Evolutionary conservation across 306 rosid species (phyloP).

Genomic region (Trifolium repens): DNA sequence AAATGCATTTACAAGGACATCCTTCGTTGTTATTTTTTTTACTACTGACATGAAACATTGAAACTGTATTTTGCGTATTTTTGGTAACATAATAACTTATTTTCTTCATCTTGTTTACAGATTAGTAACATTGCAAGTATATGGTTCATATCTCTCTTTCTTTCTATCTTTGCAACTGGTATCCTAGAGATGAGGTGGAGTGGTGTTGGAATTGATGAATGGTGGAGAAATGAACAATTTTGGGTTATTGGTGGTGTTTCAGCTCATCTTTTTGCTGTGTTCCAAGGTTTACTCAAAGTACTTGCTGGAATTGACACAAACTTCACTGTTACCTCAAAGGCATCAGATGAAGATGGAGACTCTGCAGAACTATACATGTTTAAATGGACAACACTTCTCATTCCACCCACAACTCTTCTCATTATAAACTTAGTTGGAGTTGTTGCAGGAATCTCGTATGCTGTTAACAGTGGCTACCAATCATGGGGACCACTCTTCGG

Average conservation of each 20-base stretch:
- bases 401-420: constrained; percentile 94
- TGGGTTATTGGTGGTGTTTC: constrained; percentile 99
- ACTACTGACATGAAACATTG: too few species aligned
- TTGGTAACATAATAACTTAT: not conserved
- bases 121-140: constrained; percentile 95
- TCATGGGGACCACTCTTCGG: constrained; percentile 99
- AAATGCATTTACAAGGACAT: too few species aligned
- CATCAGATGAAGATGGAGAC: constrained; percentile 94
- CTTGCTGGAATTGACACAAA: constrained; percentile 97
- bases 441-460: constrained; percentile 93
- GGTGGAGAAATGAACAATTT: constrained; percentile 99
- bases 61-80: not conserved
- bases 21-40: too few species aligned
- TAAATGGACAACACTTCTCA: constrained; percentile 96
- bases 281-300: constrained; percentile 96
- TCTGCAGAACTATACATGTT: constrained; percentile 86
- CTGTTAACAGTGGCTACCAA: constrained; percentile 95
- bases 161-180: constrained; percentile 96
- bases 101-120: constrained; percentile 54
- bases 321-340: constrained; percentile 98
- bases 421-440: constrained; percentile 89
- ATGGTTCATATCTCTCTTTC: constrained; percentile 95
- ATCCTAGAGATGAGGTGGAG: constrained; percentile 99
- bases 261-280: constrained; percentile 86
- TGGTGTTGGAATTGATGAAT: constrained; percentile 94